phyloP scores from a whole-genome alignment of 768 basidiomycete genomes.

The Phylloporus arenicola region DNA sequence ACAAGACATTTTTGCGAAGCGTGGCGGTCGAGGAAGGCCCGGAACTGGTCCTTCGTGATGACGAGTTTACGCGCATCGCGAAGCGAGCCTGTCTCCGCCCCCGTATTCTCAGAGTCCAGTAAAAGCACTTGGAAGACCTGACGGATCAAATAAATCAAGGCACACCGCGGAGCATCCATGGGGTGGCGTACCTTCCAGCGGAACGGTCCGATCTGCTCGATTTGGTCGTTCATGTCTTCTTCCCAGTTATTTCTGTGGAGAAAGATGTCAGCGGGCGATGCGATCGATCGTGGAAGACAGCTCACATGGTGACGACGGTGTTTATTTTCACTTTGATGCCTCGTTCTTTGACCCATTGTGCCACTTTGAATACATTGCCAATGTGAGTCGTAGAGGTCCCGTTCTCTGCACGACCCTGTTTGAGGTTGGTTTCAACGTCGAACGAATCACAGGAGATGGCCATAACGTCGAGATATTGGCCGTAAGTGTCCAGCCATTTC shows the following conservation, averaged over 20 bases:
- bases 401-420: conserved; percentile 31
- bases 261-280: neutral
- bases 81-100: conserved; percentile 25
- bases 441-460: conserved; percentile 41
- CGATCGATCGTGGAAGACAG: neutral
- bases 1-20: conserved; percentile 28
- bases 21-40: conserved; percentile 34
- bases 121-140: conserved; percentile 36
- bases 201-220: conserved; percentile 29
- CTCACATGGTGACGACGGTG: conserved; percentile 28
- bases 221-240: conserved; percentile 38
- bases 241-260: conserved; percentile 32
- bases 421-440: conserved; percentile 32
- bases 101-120: conserved; percentile 34
- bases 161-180: too few relatives aligned
- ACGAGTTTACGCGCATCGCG: conserved; percentile 32
- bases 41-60: conserved; percentile 33
- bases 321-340: conserved; percentile 38
- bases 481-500: conserved; percentile 37
- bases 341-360: conserved; percentile 30
- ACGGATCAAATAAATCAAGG: conserved; percentile 6
- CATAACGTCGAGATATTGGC: conserved; percentile 37
- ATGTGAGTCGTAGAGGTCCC: conserved; percentile 30
- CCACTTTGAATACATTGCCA: conserved; percentile 31
- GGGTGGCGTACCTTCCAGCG: conserved; percentile 35